These are phyloP conservation scores for Aphanoascus verrucosus DNA, from an alignment of 2,329 filamentous ascomycete species.

Conservation along the genomic window DNA sequence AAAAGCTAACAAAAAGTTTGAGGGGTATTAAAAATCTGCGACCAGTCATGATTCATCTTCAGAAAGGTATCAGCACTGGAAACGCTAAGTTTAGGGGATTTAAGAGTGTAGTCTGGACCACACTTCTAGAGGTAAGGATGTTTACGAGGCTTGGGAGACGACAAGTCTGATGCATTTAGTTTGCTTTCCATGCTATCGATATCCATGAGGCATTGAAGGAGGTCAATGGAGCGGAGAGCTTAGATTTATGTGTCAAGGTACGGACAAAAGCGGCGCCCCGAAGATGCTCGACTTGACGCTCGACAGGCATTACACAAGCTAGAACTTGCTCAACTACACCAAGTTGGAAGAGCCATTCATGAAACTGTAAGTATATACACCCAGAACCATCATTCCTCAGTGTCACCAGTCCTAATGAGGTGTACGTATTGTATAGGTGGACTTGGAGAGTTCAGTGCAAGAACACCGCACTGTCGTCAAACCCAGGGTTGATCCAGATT, in stretches of 20 bases:
- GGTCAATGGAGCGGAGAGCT: slow-evolving; percentile 42
- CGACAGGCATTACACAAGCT: slow-evolving; percentile 49
- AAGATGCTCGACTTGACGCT: not conserved
- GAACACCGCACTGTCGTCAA: slow-evolving; percentile 63
- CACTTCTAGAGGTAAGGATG: slow-evolving; percentile 43
- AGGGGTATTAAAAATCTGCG: slow-evolving; percentile 67
- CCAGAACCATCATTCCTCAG: not conserved
- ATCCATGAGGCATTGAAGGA: slow-evolving; percentile 55
- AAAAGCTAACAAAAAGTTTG: slow-evolving; percentile 50
- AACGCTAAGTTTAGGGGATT: slow-evolving; percentile 45
- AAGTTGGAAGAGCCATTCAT: slow-evolving; percentile 59
- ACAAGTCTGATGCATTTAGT: slow-evolving; percentile 36
- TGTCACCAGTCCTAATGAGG: slow-evolving; percentile 15
- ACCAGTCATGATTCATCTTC: slow-evolving; percentile 56
- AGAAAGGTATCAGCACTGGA: slow-evolving; percentile 59
- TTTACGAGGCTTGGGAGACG: not conserved
- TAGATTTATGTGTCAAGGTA: slow-evolving; percentile 46
- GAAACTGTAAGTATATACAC: slow-evolving; percentile 41
- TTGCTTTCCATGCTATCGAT: slow-evolving; percentile 59
- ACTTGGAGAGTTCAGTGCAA: slow-evolving; percentile 65
- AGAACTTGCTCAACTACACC: slow-evolving; percentile 48
- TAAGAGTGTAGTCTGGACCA: slow-evolving; percentile 60
- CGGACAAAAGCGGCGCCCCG: not conserved
- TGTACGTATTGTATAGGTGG: slow-evolving; percentile 51
- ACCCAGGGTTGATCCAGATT: slow-evolving; percentile 56